Percentiles rank a stretch among this genome's conserved stretches.
Evolutionary conservation across 2,329 filamentous ascomycete species (phyloP).

Genomic region (Rachicladosporium sp.): DNA sequence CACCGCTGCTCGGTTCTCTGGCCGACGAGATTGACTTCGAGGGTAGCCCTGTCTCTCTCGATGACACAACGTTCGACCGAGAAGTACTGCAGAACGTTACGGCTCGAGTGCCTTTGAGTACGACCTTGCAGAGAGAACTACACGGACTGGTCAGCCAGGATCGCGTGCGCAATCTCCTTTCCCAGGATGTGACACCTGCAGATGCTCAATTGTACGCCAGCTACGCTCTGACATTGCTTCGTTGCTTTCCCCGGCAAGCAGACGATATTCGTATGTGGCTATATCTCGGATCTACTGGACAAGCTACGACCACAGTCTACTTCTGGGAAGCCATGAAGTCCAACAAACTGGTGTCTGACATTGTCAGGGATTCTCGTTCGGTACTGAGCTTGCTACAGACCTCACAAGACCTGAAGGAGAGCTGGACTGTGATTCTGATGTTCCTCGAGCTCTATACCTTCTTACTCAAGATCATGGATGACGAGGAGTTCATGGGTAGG

Average conservation of each 20-base stretch:
- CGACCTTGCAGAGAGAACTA: slow-evolving; percentile 52
- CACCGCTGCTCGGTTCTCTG: slow-evolving; percentile 43
- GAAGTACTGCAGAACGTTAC: slow-evolving; percentile 33
- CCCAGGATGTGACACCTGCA: slow-evolving; percentile 27
- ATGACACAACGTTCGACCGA: slow-evolving; percentile 22
- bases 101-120: slow-evolving; percentile 21
- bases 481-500: slow-evolving; percentile 66
- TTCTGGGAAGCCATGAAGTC: slow-evolving; percentile 62
- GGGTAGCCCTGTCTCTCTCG: slow-evolving; percentile 15
- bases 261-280: slow-evolving; percentile 94
- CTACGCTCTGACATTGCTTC: slow-evolving; percentile 73
- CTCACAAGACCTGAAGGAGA: slow-evolving; percentile 35
- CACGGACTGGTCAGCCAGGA: slow-evolving; percentile 61
- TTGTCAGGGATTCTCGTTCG: slow-evolving; percentile 44
- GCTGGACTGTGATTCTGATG: slow-evolving; percentile 81
- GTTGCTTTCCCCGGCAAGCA: slow-evolving; percentile 67
- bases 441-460: slow-evolving; percentile 94
- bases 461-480: slow-evolving; percentile 81
- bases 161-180: slow-evolving; percentile 46
- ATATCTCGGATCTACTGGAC: slow-evolving; percentile 50
- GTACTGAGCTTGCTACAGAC: slow-evolving; percentile 42
- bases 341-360: slow-evolving; percentile 45
- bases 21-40: slow-evolving; percentile 45
- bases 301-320: slow-evolving; percentile 60
- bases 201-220: slow-evolving; percentile 67